Evolutionary conservation across 2,329 filamentous ascomycete genomes (phyloP).

Genomic region (Paraphoma chrysanthemicola): DNA sequence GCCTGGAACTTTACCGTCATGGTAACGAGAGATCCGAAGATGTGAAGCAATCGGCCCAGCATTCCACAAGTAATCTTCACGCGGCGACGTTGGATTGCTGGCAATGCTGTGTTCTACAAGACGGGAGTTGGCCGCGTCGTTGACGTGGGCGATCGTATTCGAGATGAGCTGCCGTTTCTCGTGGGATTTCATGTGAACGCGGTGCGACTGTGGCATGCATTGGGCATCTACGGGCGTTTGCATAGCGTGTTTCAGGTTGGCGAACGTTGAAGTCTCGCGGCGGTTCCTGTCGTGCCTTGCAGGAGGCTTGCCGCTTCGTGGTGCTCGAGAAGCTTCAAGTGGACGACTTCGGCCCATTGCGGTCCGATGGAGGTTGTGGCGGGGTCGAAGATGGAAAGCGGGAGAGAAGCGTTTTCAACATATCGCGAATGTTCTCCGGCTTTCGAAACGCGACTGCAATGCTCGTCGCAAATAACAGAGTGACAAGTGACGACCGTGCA

Average conservation of each 20-base stretch:
- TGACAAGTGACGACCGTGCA: neutral
- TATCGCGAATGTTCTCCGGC: no score
- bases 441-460: no score
- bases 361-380: no score
- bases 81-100: no score
- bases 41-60: no score
- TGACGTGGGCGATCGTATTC: conserved; percentile 6
- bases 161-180: conserved; percentile 25
- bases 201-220: conserved; percentile 22
- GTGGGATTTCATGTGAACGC: conserved; percentile 10
- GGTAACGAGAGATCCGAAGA: neutral
- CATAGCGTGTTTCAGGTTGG: conserved; percentile 31
- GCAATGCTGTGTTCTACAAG: neutral
- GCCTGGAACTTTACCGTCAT: neutral
- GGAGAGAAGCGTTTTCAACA: no score
- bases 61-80: no score
- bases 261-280: conserved; percentile 13
- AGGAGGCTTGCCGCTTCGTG: conserved; percentile 3
- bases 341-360: no score
- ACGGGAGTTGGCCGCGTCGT: neutral
- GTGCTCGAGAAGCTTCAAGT: neutral
- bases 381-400: neutral
- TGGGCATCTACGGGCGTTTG: conserved; percentile 14
- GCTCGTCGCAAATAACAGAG: no score
- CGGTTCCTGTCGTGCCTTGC: conserved; percentile 25